Evolutionary conservation across 768 basidiomycete genomes (phyloP).

Genomic region (Pulveroboletus ravenelii): DNA sequence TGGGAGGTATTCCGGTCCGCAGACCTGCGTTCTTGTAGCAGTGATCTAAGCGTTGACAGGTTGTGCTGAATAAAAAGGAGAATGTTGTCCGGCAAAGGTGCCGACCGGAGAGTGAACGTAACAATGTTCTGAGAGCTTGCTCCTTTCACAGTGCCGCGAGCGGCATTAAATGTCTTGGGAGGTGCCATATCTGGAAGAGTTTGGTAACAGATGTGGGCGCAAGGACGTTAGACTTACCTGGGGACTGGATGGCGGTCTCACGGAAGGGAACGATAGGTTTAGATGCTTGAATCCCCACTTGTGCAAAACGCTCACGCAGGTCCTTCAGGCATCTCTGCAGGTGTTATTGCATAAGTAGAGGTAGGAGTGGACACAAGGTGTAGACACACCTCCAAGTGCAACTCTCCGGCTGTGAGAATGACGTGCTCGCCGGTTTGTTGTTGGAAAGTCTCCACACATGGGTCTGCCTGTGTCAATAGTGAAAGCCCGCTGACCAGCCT

Average conservation of each 20-base stretch:
- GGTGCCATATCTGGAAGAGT: constrained; percentile 73
- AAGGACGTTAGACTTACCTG: constrained; percentile 43
- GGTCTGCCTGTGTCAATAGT: constrained; percentile 90
- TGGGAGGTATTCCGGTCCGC: constrained; percentile 29
- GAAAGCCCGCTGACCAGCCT: constrained; percentile 84
- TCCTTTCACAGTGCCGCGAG: constrained; percentile 75
- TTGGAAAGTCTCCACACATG: constrained; percentile 95
- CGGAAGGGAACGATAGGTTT: constrained; percentile 97
- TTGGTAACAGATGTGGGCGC: background rate
- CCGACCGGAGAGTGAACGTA: constrained; percentile 78
- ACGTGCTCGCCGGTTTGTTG: constrained; percentile 98
- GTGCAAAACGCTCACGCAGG: constrained; percentile 91
- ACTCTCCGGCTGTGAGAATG: constrained; percentile 90
- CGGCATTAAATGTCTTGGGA: constrained; percentile 63
- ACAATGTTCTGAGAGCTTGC: constrained; percentile 65
- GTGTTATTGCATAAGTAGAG: background rate
- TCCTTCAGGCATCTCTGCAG: constrained; percentile 90
- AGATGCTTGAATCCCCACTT: constrained; percentile 88
- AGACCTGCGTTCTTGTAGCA: constrained; percentile 49
- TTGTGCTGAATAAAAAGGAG: constrained; percentile 78
- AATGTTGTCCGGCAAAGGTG: constrained; percentile 68
- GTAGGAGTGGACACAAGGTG: constrained; percentile 10
- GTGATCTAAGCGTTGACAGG: constrained; percentile 52
- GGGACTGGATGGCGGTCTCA: constrained; percentile 82
- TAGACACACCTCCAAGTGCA: constrained; percentile 81